Percentiles rank a stretch among this genome's conserved stretches.
Evolutionary conservation across 1,284 basidiomycete species (phyloP).

Genomic region (Chondrostereum purpureum): DNA sequence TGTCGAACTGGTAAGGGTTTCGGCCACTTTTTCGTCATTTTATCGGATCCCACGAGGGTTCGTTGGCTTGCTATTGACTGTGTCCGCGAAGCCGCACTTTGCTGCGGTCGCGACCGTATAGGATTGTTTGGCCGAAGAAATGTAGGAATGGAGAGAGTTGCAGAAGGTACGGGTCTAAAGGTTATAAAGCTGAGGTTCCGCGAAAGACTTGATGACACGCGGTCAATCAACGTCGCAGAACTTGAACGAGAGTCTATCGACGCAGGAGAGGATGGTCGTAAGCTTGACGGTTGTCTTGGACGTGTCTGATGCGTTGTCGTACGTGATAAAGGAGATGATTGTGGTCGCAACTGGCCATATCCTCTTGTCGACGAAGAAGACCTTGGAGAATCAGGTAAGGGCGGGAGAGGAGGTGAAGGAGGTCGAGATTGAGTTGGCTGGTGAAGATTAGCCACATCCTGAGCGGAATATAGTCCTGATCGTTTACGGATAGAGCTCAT

Average conservation of each 20-base stretch:
- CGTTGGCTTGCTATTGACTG: slow-evolving; percentile 21
- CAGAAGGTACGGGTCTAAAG: slow-evolving; percentile 2
- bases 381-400: slow-evolving; percentile 6
- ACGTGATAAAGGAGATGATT: neutral
- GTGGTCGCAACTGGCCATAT: neutral
- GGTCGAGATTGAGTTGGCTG: no score
- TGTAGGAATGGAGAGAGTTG: neutral
- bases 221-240: neutral
- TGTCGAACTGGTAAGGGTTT: slow-evolving; percentile 32
- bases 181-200: slow-evolving; percentile 15
- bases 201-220: slow-evolving; percentile 6
- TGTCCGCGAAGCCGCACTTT: slow-evolving; percentile 16
- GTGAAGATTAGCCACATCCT: neutral
- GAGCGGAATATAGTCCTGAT: neutral
- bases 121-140: slow-evolving; percentile 9
- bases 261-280: neutral
- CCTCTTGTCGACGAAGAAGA: no score
- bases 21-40: slow-evolving; percentile 51
- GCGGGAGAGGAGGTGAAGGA: slow-evolving; percentile 1
- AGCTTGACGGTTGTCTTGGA: neutral
- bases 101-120: slow-evolving; percentile 10
- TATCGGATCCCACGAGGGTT: slow-evolving; percentile 27
- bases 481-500: neutral
- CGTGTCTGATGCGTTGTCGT: neutral
- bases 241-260: neutral